Evolutionary conservation across 768 basidiomycete species (phyloP).

Genomic region (Roridomyces roridus): DNA sequence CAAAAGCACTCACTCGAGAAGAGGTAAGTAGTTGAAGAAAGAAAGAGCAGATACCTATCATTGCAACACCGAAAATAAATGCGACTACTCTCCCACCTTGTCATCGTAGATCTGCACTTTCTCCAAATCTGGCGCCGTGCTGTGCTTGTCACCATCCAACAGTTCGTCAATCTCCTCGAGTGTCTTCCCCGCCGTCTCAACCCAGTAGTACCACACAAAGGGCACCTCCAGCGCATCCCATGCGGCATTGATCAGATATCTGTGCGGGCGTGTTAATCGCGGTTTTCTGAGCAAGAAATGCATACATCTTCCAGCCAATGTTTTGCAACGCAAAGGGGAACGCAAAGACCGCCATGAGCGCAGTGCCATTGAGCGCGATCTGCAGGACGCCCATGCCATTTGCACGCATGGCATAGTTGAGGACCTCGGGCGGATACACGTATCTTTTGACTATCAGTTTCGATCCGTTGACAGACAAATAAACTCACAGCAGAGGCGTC

Average conservation of each 20-base stretch:
- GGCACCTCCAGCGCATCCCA: constrained; percentile 28
- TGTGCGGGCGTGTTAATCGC: no score
- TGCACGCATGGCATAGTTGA: constrained; percentile 30
- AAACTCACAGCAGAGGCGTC: constrained; percentile 26
- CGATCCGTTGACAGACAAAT: no score
- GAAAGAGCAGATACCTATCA: neutral
- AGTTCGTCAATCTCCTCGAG: constrained; percentile 31
- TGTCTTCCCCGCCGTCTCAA: constrained; percentile 29
- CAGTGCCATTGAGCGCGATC: constrained; percentile 27
- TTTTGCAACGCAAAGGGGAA: constrained; percentile 26
- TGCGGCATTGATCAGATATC: constrained; percentile 26
- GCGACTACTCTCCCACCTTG: constrained; percentile 1
- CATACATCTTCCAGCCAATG: constrained; percentile 32
- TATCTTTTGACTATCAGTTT: constrained; percentile 9
- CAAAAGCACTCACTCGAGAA: no score
- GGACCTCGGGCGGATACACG: constrained; percentile 28
- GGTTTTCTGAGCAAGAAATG: no score
- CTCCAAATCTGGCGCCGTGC: constrained; percentile 26
- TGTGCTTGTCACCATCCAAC: constrained; percentile 27
- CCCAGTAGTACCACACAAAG: constrained; percentile 27
- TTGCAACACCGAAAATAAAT: neutral
- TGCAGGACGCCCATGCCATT: constrained; percentile 29
- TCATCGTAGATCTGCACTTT: constrained; percentile 14
- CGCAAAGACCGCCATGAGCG: constrained; percentile 29
- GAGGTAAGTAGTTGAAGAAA: no score